Evolutionary conservation across 2,329 filamentous ascomycete genomes (phyloP).

Genomic region (Arthrocladium fulminans): DNA sequence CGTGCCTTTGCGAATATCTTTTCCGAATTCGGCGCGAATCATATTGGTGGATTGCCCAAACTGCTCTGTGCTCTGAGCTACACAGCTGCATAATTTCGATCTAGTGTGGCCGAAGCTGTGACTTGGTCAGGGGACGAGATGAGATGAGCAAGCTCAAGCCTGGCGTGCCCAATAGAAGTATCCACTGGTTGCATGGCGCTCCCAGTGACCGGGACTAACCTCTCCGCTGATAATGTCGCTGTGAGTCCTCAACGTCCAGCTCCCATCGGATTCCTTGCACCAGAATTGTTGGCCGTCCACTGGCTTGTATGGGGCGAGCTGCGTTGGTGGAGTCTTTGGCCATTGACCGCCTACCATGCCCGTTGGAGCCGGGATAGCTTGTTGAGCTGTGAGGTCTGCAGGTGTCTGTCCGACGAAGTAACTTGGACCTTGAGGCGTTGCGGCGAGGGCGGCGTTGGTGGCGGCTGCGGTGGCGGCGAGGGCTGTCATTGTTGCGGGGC

Average conservation of each 20-base stretch:
- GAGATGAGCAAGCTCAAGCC: too few relatives aligned
- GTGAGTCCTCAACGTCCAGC: conserved; percentile 27
- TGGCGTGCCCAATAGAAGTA: conserved; percentile 22
- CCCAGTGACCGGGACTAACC: conserved; percentile 21
- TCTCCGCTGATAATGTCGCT: conserved; percentile 19
- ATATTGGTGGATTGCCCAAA: too few relatives aligned
- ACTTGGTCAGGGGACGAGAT: too few relatives aligned
- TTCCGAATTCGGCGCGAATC: too few relatives aligned
- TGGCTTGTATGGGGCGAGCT: conserved; percentile 27
- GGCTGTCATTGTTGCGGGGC: conserved; percentile 10
- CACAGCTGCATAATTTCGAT: too few relatives aligned
- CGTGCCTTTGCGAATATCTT: background rate
- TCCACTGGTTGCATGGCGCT: conserved; percentile 19
- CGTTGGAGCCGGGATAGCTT: conserved; percentile 13
- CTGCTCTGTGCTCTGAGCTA: too few relatives aligned
- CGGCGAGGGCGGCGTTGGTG: conserved; percentile 18
- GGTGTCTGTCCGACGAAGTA: conserved; percentile 21
- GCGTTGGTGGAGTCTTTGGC: conserved; percentile 20
- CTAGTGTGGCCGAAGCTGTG: too few relatives aligned
- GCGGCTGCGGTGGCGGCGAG: conserved; percentile 20
- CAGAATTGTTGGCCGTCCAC: conserved; percentile 27
- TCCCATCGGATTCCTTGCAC: conserved; percentile 29
- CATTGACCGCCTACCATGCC: conserved; percentile 10
- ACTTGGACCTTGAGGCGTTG: conserved; percentile 18
- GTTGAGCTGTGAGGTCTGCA: conserved; percentile 26